Base-by-base conservation (phyloP, 2,329 filamentous ascomycete species). In the Fusarium subglutinans region DNA sequence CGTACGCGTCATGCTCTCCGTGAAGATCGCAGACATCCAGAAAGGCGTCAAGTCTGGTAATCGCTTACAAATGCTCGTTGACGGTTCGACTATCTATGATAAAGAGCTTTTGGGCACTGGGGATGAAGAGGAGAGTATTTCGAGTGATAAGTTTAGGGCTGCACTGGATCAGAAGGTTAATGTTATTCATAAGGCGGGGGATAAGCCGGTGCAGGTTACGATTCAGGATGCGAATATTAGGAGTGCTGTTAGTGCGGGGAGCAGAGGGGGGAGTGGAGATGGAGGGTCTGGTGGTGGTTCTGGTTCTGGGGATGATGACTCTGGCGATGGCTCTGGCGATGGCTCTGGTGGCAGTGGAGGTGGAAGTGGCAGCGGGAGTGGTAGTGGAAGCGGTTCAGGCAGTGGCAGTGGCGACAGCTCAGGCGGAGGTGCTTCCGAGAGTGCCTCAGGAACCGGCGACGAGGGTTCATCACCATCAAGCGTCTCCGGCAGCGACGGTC, bases 131-230 rank as follows among this genome's bases (percentile, higher is more conserved):
- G 43, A 67, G 44, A 37, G 22, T 22, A 50, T 67, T 10, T 35
- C 48, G 35, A 67, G 64, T 28, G 62, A 67, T 2, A 38, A 54
- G 13, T 67, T 67, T 14, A 48, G 44, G 38, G 55, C 63, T 15
- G 28, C 38, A n/a, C 28, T 66, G 30, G 55, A 67, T 20, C 64
- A 67, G n/a, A 67, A 66, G 62, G 55, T 67, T 3, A 38, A 48
- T 11, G 28, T 67, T 40, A 20, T 67, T 24, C 62, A 67, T 8
- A 65, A 67, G 24, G 35, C 37, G 22, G 64, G 64, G 6, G 44
- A 67, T 37, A 38, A 59, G 10, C 50, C 62, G n/a, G 53, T 66
- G 11, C 62, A 67, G 30, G 30, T 67, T 24, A 60, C 63, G 3
- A 60, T 67, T 45, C 22, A 48, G 51, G 38, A 66, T 48, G 64